phyloP scores from a whole-genome alignment of 192 early-diverging fungal genomes.

The Gonapodya prolifera region DNA sequence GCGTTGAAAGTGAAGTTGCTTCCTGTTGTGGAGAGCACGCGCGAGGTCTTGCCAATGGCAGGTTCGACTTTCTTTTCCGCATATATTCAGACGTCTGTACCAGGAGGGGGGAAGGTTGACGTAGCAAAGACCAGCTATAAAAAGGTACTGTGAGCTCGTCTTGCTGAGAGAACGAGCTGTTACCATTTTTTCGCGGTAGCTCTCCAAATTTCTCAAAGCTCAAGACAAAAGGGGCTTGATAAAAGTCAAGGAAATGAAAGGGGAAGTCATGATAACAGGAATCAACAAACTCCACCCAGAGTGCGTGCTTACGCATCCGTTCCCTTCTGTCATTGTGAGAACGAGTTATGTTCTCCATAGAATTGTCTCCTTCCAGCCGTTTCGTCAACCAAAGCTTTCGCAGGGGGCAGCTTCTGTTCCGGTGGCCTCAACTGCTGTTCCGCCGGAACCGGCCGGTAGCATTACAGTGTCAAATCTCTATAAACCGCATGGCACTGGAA shows the following conservation, averaged over 20 bases:
- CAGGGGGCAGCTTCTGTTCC: background rate
- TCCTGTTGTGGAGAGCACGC: conserved; percentile 19
- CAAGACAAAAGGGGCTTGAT: conserved; percentile 74
- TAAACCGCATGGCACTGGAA: background rate
- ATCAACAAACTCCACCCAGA: conserved; percentile 49
- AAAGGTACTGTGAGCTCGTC: conserved; percentile 29
- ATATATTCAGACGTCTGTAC: conserved; percentile 59
- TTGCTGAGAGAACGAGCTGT: background rate
- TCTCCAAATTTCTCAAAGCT: conserved; percentile 73
- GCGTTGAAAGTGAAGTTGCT: conserved; percentile 55
- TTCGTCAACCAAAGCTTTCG: background rate
- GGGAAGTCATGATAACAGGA: conserved; percentile 42
- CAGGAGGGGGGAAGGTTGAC: conserved; percentile 48
- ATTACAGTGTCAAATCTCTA: background rate
- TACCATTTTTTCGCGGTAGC: background rate
- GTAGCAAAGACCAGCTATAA: conserved; percentile 77
- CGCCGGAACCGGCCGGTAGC: background rate
- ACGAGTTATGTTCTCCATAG: background rate
- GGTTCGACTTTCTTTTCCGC: conserved; percentile 61
- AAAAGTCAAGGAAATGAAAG: conserved; percentile 66
- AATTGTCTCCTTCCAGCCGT: background rate
- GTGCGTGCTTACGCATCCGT: conserved; percentile 19
- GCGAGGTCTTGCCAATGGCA: conserved; percentile 54
- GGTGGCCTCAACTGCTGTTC: background rate
- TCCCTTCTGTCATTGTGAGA: background rate